Evolutionary conservation across 768 basidiomycete genomes (phyloP), one percentile per base, ranked within the genome.

Genomic region (Lactarius pseudohatsudake): DNA sequence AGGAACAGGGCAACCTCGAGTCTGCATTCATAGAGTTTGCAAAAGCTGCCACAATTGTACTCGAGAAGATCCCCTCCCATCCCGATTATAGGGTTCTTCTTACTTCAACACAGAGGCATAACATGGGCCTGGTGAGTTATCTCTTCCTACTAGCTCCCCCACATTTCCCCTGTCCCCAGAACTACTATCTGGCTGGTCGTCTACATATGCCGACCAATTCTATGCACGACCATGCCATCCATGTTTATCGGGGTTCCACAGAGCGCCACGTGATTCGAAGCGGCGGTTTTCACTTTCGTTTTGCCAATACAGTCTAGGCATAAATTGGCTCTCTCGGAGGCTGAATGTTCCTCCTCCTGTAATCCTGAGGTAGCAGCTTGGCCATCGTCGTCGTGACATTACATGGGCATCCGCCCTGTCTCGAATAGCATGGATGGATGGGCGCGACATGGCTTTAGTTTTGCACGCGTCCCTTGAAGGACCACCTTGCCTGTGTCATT

Each of bases 31-130:
- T 92, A 20, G 81, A 85, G 67, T 85, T 84, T 59, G 91, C 91
- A 3, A 85, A 81, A 66, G 89, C 91, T 10, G 90, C 90, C 0
- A 91, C 89, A 1, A 78, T 93, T 64, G 89, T 92, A 26, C 82
- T 91, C 13, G 90, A 94, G 78, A 87, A 84, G 69, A 78, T 94
- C n/a, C 91, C 91, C 0, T 77, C 79, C 1, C 92, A 93, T 77
- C 78, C 81, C 61, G 86, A 91, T 54, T 93, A 89, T 73, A 71
- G 81, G 40, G 78, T 77, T 1, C 75, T 85, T 55, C 75, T 94
- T 71, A 86, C 74, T 55, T 62, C 77, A 7, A 78, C 80, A 13
- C 91, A 93, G 72, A 81, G 86, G 61, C 78, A 84, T 59, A 90
- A 91, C 75, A 81, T 93, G 20, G 83, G 80, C 38, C 75, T 85